Evolutionary conservation across 208 protist species (phyloP), one percentile per base, ranked within the genome.

Genomic region (Acanthamoeba royreba): DNA sequence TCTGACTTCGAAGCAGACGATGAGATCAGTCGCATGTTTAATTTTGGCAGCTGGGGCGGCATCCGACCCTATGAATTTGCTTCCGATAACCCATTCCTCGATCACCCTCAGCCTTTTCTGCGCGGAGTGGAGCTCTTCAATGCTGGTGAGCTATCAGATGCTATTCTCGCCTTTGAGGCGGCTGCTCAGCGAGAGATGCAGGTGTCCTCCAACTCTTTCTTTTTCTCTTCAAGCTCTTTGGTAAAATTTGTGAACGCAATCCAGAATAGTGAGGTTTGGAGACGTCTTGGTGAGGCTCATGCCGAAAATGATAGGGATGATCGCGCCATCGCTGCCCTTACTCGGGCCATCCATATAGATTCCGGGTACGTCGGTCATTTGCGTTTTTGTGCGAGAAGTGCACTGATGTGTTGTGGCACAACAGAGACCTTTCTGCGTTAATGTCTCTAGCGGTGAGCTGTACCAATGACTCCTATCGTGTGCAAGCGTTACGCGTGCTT

Each of bases 281-380:
- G 74, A 74, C 58, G 87, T 4, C 86, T 97, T 0, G 96, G 96
- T 43, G 63, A 92, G 4, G 94, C 95, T 5, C 96, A 97, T 15
- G 96, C 96, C 4, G 96, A 97, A 53, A 96, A 96, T 61, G 96
- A 97, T 40, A 53, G 94, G 42, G 96, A 97, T 74, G 35, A 69
- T 33, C 19, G 74, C 35, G 96, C 96, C 31, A 96, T 97, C 1
- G 35, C 43, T 17, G 96, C 94, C 35, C 74, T 97, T 11, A 28
- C 52, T 3, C 77, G 92, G 15, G 45, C 88, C 35, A 38, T 95
- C 31, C 31, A 92, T 22, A 2, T 95, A 0, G 94, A 97, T 85
- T 66, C 93, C n/a, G n/a, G n/a, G n/a, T n/a, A n/a, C n/a, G n/a
- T n/a, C n/a, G n/a, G n/a, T n/a, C n/a, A n/a, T n/a, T n/a, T n/a